A percentile compares a stretch with the other conserved stretches of the same genome.
phyloP scores from a whole-genome alignment of 129 eudicot genomes.

The Logfia minima region DNA sequence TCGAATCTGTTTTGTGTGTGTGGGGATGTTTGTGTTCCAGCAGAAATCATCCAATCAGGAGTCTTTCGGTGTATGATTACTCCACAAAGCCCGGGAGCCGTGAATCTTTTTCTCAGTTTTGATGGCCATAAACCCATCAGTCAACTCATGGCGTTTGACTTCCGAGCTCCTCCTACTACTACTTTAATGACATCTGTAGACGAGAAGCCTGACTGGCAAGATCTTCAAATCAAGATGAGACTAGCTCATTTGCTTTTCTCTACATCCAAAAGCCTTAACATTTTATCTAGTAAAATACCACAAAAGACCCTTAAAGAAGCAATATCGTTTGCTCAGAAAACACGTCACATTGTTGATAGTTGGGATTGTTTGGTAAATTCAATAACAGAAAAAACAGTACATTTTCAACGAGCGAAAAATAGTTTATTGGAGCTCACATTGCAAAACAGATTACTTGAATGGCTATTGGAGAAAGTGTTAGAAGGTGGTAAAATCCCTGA shows the following conservation, averaged over 20 bases:
- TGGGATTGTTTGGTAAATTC: slow-evolving; percentile 58
- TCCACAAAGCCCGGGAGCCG: slow-evolving; percentile 65
- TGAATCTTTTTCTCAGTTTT: slow-evolving; percentile 65
- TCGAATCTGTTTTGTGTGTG: slow-evolving; percentile 61
- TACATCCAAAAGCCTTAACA: slow-evolving; percentile 63
- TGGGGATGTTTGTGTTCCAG: slow-evolving; percentile 67
- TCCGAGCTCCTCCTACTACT: slow-evolving; percentile 42
- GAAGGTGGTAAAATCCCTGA: slow-evolving; percentile 52
- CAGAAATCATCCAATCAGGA: slow-evolving; percentile 69
- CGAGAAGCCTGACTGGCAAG: slow-evolving; percentile 57
- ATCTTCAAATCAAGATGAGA: slow-evolving; percentile 65
- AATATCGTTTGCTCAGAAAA: slow-evolving; percentile 54
- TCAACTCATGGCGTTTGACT: slow-evolving; percentile 66
- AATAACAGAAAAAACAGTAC: slow-evolving; percentile 42
- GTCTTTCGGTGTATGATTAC: slow-evolving; percentile 69
- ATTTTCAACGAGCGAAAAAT: slow-evolving; percentile 62
- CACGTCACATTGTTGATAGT: slow-evolving; percentile 51
- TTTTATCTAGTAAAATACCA: slow-evolving; percentile 51
- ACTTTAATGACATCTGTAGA: slow-evolving; percentile 22
- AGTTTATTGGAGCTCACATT: slow-evolving; percentile 76
- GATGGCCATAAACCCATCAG: slow-evolving; percentile 82
- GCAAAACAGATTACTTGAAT: slow-evolving; percentile 72
- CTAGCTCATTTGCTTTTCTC: slow-evolving; percentile 90
- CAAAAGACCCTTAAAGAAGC: slow-evolving; percentile 60
- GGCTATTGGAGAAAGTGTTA: slow-evolving; percentile 79